These are phyloP conservation scores for Fusarium sp. DNA, from an alignment of 2,329 filamentous ascomycete genomes.

Conservation along the genomic window DNA sequence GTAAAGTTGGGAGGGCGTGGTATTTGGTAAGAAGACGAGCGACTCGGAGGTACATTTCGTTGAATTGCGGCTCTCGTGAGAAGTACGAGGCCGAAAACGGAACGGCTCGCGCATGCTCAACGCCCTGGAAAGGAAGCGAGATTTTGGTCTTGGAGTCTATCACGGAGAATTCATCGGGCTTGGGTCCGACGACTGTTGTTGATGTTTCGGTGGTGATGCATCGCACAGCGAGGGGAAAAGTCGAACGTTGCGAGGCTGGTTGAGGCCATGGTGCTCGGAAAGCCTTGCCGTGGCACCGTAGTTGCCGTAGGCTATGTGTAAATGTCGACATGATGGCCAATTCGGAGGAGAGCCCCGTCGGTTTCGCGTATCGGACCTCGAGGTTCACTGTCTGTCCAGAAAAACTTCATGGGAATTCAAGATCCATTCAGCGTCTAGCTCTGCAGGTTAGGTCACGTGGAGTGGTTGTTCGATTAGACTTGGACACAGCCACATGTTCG, in stretches of 20 bases:
- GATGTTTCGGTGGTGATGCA: conserved; percentile 46
- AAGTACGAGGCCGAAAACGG: conserved; percentile 96
- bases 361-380: conserved; percentile 44
- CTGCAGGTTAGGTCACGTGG: conserved; percentile 46
- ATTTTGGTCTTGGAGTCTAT: conserved; percentile 41
- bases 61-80: conserved; percentile 86
- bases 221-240: conserved; percentile 48
- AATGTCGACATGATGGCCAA: conserved; percentile 54
- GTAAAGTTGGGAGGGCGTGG: conserved; percentile 77
- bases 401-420: conserved; percentile 48
- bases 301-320: conserved; percentile 53
- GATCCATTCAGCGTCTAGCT: conserved; percentile 30
- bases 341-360: conserved; percentile 44
- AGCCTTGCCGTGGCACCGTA: conserved; percentile 54
- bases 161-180: conserved; percentile 31
- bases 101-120: conserved; percentile 76
- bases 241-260: conserved; percentile 42
- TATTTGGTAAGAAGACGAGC: conserved; percentile 79
- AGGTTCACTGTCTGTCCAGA: conserved; percentile 41
- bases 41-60: conserved; percentile 83
- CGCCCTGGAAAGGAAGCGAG: conserved; percentile 51
- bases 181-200: conserved; percentile 22
- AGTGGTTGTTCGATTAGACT: not conserved
- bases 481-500: conserved; percentile 29
- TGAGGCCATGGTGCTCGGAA: conserved; percentile 51